A percentile compares a stretch with the other conserved stretches of the same genome.
Evolutionary conservation across 2,329 filamentous ascomycete genomes (phyloP).

Genomic region (Berkeleyomyces basicola): DNA sequence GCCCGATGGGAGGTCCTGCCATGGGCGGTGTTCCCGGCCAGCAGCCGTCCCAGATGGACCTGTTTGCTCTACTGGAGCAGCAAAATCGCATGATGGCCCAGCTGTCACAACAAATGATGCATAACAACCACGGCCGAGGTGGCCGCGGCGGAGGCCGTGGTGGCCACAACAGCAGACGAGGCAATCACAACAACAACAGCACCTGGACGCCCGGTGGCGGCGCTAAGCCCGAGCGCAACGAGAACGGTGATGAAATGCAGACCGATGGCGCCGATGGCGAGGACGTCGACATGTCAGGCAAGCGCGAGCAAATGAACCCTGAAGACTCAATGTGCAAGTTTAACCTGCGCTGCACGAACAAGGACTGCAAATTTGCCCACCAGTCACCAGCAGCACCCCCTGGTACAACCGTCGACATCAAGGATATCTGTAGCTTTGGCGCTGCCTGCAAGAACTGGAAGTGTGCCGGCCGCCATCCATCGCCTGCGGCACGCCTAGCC

Average conservation of each 20-base stretch:
- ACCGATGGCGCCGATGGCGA: conserved; percentile 25
- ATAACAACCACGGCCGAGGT: conserved; percentile 23
- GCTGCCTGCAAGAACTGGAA: conserved; percentile 92
- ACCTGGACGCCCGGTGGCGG: conserved; percentile 19
- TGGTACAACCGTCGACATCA: conserved; percentile 59
- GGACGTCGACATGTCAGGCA: conserved; percentile 47
- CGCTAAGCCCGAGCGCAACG: conserved; percentile 14
- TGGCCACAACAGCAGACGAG: conserved; percentile 36
- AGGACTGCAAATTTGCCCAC: conserved; percentile 82
- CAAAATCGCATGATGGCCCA: conserved; percentile 77
- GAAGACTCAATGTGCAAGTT: conserved; percentile 68
- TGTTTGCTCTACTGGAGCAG: conserved; percentile 68
- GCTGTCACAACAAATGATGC: conserved; percentile 44
- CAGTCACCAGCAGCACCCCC: conserved; percentile 81
- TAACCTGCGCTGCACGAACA: conserved; percentile 76
- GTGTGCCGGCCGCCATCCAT: conserved; percentile 82
- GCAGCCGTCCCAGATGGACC: conserved; percentile 34
- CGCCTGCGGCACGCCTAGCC: conserved; percentile 61
- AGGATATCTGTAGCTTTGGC: conserved; percentile 67
- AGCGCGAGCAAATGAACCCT: conserved; percentile 37
- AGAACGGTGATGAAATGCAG: conserved; percentile 22
- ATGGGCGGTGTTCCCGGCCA: conserved; percentile 15
- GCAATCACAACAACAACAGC: conserved; percentile 25
- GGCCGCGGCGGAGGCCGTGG: conserved; percentile 46
- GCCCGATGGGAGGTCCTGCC: not conserved